Percentiles rank a stretch among this genome's conserved stretches.
Evolutionary conservation across 2,329 filamentous ascomycete species (phyloP).

Genomic region (Fusarium sp.): DNA sequence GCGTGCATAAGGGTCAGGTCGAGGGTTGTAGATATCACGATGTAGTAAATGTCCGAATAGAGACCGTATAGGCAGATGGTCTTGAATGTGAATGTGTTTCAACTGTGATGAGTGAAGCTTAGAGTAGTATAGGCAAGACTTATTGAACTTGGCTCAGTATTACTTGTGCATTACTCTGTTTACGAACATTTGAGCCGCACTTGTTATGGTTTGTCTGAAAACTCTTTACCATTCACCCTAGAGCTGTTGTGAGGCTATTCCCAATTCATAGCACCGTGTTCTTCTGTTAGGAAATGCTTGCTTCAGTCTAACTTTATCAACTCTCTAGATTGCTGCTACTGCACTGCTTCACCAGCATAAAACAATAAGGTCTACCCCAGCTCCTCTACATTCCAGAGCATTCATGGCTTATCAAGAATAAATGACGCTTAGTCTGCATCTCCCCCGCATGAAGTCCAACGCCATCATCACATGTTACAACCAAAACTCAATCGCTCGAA

Average conservation of each 20-base stretch:
- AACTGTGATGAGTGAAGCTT: not conserved
- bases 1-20: not conserved
- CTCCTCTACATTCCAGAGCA: not conserved
- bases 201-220: too few species aligned
- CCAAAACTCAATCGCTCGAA: slow-evolving; percentile 19
- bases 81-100: not conserved
- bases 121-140: not conserved
- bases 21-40: slow-evolving; percentile 19
- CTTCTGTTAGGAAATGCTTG: not conserved
- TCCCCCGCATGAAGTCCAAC: not conserved
- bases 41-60: slow-evolving; percentile 22
- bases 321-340: not conserved
- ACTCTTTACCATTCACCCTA: not conserved
- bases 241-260: not conserved
- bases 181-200: too few species aligned
- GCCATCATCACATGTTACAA: slow-evolving; percentile 2
- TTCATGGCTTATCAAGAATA: not conserved
- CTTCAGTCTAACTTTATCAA: not conserved
- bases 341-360: not conserved
- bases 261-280: not conserved
- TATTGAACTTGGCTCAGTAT: too few species aligned
- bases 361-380: not conserved
- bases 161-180: too few species aligned
- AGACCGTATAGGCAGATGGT: not conserved
- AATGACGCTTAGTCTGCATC: too few species aligned